Evolutionary conservation across 129 eudicot species (phyloP).

Genomic region (Sambucus nigra): DNA sequence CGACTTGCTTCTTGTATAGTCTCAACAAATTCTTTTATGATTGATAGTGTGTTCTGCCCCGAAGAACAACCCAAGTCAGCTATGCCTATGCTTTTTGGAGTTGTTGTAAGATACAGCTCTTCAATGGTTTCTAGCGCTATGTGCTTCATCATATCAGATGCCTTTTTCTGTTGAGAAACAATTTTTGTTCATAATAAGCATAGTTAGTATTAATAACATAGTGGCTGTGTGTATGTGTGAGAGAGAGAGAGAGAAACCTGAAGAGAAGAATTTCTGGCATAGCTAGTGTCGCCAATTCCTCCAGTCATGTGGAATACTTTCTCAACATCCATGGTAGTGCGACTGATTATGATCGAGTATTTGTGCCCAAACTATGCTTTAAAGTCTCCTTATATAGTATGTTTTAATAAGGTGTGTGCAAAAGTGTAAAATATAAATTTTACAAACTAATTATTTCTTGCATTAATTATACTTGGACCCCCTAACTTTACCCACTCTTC

Average conservation of each 20-base stretch:
- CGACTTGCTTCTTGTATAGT: constrained; percentile 33
- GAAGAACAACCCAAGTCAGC: constrained; percentile 91
- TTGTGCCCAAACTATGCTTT: background rate
- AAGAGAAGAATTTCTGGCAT: constrained; percentile 73
- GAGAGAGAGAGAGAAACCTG: constrained; percentile 41
- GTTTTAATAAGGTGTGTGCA: background rate
- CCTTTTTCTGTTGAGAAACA: constrained; percentile 85
- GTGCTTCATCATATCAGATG: constrained; percentile 75
- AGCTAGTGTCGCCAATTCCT: constrained; percentile 75
- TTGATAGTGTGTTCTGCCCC: constrained; percentile 71
- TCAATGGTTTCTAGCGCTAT: constrained; percentile 53
- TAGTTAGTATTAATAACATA: too few relatives aligned
- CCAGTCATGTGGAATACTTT: constrained; percentile 79
- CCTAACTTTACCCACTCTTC: too few relatives aligned
- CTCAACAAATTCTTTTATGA: constrained; percentile 44
- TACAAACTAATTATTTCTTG: too few relatives aligned
- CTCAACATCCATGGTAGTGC: constrained; percentile 69
- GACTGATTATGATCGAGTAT: background rate
- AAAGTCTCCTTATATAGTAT: constrained; percentile 11
- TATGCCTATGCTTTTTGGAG: constrained; percentile 67
- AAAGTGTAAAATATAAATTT: too few relatives aligned
- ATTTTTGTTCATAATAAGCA: too few relatives aligned
- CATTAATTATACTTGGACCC: too few relatives aligned
- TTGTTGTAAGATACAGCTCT: constrained; percentile 32
- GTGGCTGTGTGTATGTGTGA: background rate